Conservation (phyloP, 257 asterid species). For the Gynochthodes officinalis region DNA sequence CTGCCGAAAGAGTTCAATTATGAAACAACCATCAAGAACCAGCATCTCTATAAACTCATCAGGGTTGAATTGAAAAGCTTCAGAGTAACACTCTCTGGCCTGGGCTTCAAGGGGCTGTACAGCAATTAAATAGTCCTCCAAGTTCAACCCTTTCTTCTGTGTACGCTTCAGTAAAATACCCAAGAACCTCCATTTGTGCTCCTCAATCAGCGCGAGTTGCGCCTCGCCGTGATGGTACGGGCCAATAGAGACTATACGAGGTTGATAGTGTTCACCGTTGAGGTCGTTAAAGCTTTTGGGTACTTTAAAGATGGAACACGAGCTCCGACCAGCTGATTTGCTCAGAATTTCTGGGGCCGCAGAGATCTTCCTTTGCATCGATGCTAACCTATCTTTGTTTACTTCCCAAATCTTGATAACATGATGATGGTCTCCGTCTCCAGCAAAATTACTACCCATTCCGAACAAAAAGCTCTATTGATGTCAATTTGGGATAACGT, state of each 20-base stretch:
- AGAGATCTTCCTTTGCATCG: constrained; percentile 57
- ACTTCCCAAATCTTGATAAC: constrained; percentile 44
- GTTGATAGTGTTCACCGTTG: constrained; percentile 65
- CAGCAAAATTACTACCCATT: constrained; percentile 16
- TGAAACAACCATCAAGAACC: constrained; percentile 85
- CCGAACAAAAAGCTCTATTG: neutral
- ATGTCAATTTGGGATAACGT: neutral
- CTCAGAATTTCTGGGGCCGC: constrained; percentile 60
- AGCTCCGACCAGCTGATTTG: constrained; percentile 65
- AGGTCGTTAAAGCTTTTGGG: constrained; percentile 62
- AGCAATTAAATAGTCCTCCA: constrained; percentile 45
- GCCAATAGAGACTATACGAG: constrained; percentile 72
- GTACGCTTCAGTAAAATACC: constrained; percentile 48
- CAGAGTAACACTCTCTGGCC: constrained; percentile 74
- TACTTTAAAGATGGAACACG: constrained; percentile 74
- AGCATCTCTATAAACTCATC: constrained; percentile 76
- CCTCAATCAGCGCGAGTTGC: constrained; percentile 65
- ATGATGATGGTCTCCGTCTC: constrained; percentile 17
- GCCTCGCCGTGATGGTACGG: constrained; percentile 80
- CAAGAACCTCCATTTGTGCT: constrained; percentile 85
- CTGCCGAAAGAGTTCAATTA: constrained; percentile 67
- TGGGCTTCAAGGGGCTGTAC: constrained; percentile 52
- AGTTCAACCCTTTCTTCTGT: constrained; percentile 18
- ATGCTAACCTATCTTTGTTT: constrained; percentile 40
- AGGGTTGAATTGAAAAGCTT: constrained; percentile 20